Evolutionary conservation across 2,329 filamentous ascomycete genomes (phyloP).

Genomic region (Botrytis paeoniae): DNA sequence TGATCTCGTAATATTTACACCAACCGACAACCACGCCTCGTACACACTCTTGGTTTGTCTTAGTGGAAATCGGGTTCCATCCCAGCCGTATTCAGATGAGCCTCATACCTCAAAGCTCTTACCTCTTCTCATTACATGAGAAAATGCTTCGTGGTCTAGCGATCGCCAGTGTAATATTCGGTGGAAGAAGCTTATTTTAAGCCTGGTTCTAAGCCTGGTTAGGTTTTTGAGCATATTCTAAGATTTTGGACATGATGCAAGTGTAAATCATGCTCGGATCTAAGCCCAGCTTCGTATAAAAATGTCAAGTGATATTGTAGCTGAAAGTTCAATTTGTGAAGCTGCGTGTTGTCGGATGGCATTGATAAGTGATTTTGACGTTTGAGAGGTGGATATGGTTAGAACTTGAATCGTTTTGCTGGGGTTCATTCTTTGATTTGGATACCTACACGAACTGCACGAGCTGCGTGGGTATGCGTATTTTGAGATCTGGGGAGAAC

Average conservation of each 20-base stretch:
- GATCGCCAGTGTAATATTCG: background rate
- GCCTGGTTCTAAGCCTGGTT: background rate
- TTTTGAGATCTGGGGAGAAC: background rate
- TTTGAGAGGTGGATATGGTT: background rate
- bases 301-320: conserved; percentile 1
- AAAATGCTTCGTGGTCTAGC: background rate
- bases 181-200: background rate
- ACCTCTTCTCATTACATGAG: background rate
- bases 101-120: background rate
- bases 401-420: background rate
- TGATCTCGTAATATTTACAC: background rate
- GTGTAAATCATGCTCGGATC: background rate
- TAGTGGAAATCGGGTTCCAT: background rate
- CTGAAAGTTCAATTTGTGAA: background rate
- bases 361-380: background rate
- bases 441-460: background rate
- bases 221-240: background rate
- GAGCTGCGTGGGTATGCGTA: background rate
- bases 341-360: background rate
- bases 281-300: background rate
- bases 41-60: conserved; percentile 6
- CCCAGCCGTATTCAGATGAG: background rate
- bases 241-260: background rate
- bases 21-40: background rate
- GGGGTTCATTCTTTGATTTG: background rate